Conservation (phyloP, 306 rosid genomes). For the Abrus pulchellus region DNA sequence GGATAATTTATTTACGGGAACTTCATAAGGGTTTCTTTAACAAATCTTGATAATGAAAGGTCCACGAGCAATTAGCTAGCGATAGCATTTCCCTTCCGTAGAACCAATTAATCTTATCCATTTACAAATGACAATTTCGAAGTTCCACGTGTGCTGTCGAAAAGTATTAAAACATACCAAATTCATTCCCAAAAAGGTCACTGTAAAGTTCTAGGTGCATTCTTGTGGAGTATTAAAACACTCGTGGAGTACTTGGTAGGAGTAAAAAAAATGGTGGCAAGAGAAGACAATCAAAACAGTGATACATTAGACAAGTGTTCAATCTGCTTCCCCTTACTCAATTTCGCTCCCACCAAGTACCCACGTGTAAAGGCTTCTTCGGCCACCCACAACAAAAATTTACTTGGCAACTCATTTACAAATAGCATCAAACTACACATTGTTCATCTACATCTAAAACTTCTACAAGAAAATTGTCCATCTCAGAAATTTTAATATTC, state of each 20-base stretch:
- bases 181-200: neutral
- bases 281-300: neutral
- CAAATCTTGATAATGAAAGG: neutral
- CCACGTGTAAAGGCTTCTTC: neutral
- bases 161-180: neutral
- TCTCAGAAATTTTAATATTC: constrained; percentile 28
- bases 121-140: too few species aligned
- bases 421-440: constrained; percentile 5
- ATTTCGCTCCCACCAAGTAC: constrained; percentile 26
- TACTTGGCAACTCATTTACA: constrained; percentile 23
- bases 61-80: neutral
- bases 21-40: neutral
- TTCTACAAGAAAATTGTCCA: neutral
- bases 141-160: neutral
- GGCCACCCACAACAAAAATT: neutral
- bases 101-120: neutral
- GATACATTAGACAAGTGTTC: neutral
- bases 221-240: constrained; percentile 6
- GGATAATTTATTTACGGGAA: neutral
- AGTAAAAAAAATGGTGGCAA: neutral
- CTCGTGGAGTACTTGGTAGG: neutral
- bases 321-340: constrained; percentile 27
- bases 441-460: constrained; percentile 15
- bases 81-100: neutral
- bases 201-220: neutral